Percentiles rank a stretch among this genome's conserved stretches.
These are phyloP conservation scores for Nitzschia sp. DNA, from an alignment of 108 stramenopile genomes.

Conservation along the genomic window DNA sequence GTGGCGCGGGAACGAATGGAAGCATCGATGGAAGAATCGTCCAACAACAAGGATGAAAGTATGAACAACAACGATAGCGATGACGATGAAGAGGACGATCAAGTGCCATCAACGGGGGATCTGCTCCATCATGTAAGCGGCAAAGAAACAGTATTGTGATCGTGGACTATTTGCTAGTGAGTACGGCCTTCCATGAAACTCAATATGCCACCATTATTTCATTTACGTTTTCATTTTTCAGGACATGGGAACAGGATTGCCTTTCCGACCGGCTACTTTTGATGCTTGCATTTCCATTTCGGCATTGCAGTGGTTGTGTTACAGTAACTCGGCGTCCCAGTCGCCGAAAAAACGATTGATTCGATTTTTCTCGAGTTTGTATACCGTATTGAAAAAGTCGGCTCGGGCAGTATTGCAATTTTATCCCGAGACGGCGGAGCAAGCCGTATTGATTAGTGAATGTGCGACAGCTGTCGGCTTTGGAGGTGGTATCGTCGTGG, in stretches of 20 bases:
- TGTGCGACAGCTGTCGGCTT: constrained; percentile 92
- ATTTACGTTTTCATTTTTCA: background rate
- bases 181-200: too few relatives aligned
- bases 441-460: constrained; percentile 94
- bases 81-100: constrained; percentile 36
- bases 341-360: constrained; percentile 86
- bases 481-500: constrained; percentile 98
- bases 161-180: too few relatives aligned
- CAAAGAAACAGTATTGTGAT: too few relatives aligned
- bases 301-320: constrained; percentile 99
- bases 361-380: constrained; percentile 96
- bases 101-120: constrained; percentile 66
- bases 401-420: constrained; percentile 98
- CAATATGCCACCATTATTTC: background rate
- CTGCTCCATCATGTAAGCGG: constrained; percentile 75
- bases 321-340: constrained; percentile 88
- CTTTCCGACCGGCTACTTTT: constrained; percentile 97
- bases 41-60: constrained; percentile 29
- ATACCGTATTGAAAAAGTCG: constrained; percentile 89
- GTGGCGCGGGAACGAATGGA: constrained; percentile 94
- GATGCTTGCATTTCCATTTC: constrained; percentile 99
- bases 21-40: constrained; percentile 16
- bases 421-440: constrained; percentile 96
- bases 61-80: constrained; percentile 10
- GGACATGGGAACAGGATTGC: constrained; percentile 99